Evolutionary conservation across 1,139 yeast genomes (phyloP).

Genomic region (Hyphopichia khmerensis): DNA sequence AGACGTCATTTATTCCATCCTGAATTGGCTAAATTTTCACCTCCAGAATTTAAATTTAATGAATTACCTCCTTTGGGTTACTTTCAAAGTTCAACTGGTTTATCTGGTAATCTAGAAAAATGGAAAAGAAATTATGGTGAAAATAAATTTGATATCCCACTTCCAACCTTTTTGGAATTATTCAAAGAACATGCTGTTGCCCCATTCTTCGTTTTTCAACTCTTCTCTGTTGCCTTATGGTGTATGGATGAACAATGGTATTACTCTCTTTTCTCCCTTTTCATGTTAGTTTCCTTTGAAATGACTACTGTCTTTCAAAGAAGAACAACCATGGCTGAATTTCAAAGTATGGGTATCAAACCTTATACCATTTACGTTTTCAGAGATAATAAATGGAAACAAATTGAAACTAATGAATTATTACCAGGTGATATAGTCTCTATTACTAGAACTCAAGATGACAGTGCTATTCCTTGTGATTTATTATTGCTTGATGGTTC

Average conservation of each 20-base stretch:
- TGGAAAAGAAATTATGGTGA: constrained; percentile 68
- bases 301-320: constrained; percentile 95
- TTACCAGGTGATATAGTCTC: constrained; percentile 94
- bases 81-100: constrained; percentile 65
- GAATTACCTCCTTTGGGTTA: constrained; percentile 54
- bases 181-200: constrained; percentile 98
- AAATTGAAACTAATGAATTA: constrained; percentile 68
- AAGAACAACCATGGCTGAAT: constrained; percentile 89
- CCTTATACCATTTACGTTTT: constrained; percentile 77
- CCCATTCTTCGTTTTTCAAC: constrained; percentile 94
- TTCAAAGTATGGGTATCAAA: constrained; percentile 95
- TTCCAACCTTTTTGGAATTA: constrained; percentile 86
- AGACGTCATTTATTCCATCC: constrained; percentile 78
- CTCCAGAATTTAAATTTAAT: constrained; percentile 81
- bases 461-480: constrained; percentile 96
- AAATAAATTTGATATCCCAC: constrained; percentile 89
- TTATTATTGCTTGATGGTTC: constrained; percentile 81
- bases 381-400: constrained; percentile 71
- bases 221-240: constrained; percentile 95
- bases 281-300: constrained; percentile 92
- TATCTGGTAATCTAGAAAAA: constrained; percentile 57
- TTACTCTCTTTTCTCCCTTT: constrained; percentile 83
- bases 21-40: constrained; percentile 57
- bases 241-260: constrained; percentile 97
- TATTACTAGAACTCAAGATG: constrained; percentile 83